Evolutionary conservation across 169 alveolate genomes (phyloP).

Genomic region (Cryptosporidium andersoni): DNA sequence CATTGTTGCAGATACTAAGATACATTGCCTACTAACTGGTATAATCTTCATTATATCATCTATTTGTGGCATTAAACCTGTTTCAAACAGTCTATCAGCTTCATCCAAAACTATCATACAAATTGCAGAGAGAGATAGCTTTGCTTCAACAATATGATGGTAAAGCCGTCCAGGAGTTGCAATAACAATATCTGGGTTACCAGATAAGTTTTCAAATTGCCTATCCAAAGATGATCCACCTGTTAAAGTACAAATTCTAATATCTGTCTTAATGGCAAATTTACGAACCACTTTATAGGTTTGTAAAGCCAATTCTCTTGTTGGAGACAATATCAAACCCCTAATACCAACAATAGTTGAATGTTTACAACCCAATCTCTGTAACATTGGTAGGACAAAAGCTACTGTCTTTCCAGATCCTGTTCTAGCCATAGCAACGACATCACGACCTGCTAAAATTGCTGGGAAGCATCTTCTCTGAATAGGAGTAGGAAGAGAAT

Average conservation of each 20-base stretch:
- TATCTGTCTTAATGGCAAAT: slow-evolving; percentile 83
- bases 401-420: slow-evolving; percentile 97
- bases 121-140: slow-evolving; percentile 83
- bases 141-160: slow-evolving; percentile 90
- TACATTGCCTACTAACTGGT: slow-evolving; percentile 85
- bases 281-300: slow-evolving; percentile 80
- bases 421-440: slow-evolving; percentile 94
- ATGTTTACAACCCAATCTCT: slow-evolving; percentile 85
- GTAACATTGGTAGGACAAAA: slow-evolving; percentile 90
- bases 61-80: slow-evolving; percentile 92
- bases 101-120: slow-evolving; percentile 93
- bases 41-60: slow-evolving; percentile 83
- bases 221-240: slow-evolving; percentile 94
- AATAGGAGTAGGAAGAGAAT: slow-evolving; percentile 92
- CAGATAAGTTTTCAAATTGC: slow-evolving; percentile 91
- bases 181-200: slow-evolving; percentile 92
- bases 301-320: slow-evolving; percentile 92
- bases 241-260: slow-evolving; percentile 86
- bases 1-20: slow-evolving; percentile 94
- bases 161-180: slow-evolving; percentile 96
- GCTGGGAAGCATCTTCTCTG: slow-evolving; percentile 92
- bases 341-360: slow-evolving; percentile 92
- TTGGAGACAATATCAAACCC: slow-evolving; percentile 91
- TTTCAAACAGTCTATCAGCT: slow-evolving; percentile 93
- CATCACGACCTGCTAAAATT: slow-evolving; percentile 88